Base-by-base conservation (phyloP, 768 basidiomycete genomes). In the Lanmaoa pseudosensibilis region DNA sequence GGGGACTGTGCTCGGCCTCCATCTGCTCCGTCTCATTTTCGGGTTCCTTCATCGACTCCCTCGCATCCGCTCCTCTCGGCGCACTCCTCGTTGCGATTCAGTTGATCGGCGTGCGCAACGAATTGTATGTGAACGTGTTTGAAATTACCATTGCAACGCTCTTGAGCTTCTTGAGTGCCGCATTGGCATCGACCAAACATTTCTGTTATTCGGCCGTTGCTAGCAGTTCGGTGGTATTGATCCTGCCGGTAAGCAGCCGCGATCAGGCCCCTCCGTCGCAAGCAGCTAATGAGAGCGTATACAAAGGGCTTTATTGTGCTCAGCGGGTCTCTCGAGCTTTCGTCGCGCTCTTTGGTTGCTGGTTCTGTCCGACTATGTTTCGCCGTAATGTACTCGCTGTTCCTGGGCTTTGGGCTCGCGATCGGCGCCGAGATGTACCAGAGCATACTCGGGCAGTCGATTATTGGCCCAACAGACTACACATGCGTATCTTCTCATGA, bases 331-430 rank as follows among this genome's bases (percentile, higher is more conserved):
- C 82, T 94, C 32, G 92, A 94, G 66, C 73, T 93, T 21, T 83
- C 90, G 56, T 87, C 90, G 4, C 82, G 90, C 18, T 90, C 89
- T 58, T 86, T 95, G 64, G 84, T 92, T 32, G 79, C 90, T 0
- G 91, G 93, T n/a, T 86, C 90, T 12, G 91, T 94, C 33, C 80
- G 90, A 38, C 77, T 94, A 16, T 89, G 88, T 61, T 94, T 89
- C 64, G 82, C 89, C 25, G 77, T 90, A 50, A 80, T 89, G 54
- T 94, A 94, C 65, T 85, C 88, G n/a, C 76, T 87, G 18, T 87
- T 86, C 69, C 76, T 88, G 9, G 87, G 88, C 0, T 91, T 94
- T 67, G 92, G 93, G 5, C 82, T 93, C 11, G 83, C 90, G 0
- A 90, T 94, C 45, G 91, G 92, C 4, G 85, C 84, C 0, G 78